Base-by-base conservation (phyloP, 2,329 filamentous ascomycete genomes). In the Colletotrichum tofieldiae region DNA sequence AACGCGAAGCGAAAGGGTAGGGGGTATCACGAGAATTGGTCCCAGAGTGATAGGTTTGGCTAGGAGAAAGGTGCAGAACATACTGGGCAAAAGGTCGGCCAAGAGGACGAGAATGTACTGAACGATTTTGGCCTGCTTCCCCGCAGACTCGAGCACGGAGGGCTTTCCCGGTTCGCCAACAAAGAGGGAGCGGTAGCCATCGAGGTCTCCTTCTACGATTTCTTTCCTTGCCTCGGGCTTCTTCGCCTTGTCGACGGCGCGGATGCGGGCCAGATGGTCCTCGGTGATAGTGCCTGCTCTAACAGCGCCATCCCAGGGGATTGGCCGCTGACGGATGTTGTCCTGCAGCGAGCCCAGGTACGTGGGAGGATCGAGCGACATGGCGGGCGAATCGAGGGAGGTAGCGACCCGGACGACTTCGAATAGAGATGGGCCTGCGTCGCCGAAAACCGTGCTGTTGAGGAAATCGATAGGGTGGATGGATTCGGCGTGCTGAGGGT, bases 301-400 rank as follows among this genome's bases (percentile, higher is more conserved):
- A 76, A 97, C 94, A 78, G 96, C 95, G 78, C 96, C 96, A 84
- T 98, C 96, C 96, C 96, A 99, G 71, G 96, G 95, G 84, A 99
- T 98, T 76, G 95, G 95, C 77, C 96, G 91, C 80, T 94, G 93
- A 81, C 96, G 94, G 82, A 98, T 98, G 88, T 98, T 98, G 90
- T 94, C 97, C 87, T 98, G 95, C 77, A 98, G 89, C 77, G 94
- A 96, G 81, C 86, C 85, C 70, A 91, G 91, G 84, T 98, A 98
- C 72, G 94, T 93, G 72, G 95, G 95, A 77, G 94, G 93, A 81
- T 98, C 95, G 83, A 97, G 90, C 81, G 95, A 96, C 95, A 98
- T 98, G 77, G 64, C 78, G 77, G 65, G 64, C 59, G 43, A 29
- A 32, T 58, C 35, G 63, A 43, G 58, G 52, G 39, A 66, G 35